phyloP scores from a whole-genome alignment of 768 basidiomycete species.

The Russula sp. region DNA sequence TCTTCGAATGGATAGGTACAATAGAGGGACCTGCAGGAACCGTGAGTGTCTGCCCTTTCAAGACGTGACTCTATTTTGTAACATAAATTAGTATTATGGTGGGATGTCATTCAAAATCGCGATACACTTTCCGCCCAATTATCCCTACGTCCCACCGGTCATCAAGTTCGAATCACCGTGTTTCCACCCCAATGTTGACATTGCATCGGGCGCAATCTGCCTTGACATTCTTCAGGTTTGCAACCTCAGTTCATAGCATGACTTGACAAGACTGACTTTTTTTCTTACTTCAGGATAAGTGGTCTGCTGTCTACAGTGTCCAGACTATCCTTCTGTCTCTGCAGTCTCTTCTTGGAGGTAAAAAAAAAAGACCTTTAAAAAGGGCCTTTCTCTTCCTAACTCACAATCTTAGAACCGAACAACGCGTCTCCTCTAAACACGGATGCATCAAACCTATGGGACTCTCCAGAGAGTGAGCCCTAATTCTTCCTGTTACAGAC shows the following conservation, averaged over 20 bases:
- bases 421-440: conserved; percentile 87
- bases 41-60: conserved; percentile 37
- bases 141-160: conserved; percentile 78
- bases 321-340: conserved; percentile 84
- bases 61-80: conserved; percentile 3
- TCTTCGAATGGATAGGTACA: conserved; percentile 88
- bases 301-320: conserved; percentile 91
- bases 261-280: conserved; percentile 1
- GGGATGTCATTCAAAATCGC: conserved; percentile 78
- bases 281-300: conserved; percentile 59
- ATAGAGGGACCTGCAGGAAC: conserved; percentile 79
- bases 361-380: conserved; percentile 30
- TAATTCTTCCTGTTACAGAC: neutral
- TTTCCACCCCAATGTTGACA: conserved; percentile 88
- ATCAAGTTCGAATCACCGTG: conserved; percentile 89
- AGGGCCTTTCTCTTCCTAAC: neutral
- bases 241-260: neutral
- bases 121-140: conserved; percentile 81
- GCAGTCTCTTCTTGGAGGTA: conserved; percentile 84
- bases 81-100: conserved; percentile 56
- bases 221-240: conserved; percentile 80
- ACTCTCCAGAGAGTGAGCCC: conserved; percentile 52
- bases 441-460: conserved; percentile 82
- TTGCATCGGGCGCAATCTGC: conserved; percentile 70
- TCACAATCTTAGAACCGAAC: conserved; percentile 64